phyloP scores from a whole-genome alignment of 371 early-diverging fungal genomes.

The Mucor racemosus region DNA sequence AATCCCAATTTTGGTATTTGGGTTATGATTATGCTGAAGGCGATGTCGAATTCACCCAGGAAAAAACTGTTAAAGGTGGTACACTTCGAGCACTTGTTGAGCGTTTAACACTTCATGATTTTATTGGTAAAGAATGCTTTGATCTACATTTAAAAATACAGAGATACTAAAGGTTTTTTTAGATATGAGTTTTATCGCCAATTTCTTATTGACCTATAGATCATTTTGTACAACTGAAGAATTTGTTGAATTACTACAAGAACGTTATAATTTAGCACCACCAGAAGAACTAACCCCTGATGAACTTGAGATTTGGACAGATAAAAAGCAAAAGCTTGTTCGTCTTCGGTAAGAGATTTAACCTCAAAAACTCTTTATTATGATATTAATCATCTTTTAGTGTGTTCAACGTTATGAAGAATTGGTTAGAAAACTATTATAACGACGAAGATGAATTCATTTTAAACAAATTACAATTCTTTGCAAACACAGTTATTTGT shows the following conservation, averaged over 20 bases:
- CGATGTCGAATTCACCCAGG: constrained; percentile 81
- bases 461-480: constrained; percentile 75
- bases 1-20: constrained; percentile 53
- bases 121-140: constrained; percentile 37
- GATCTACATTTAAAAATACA: background rate
- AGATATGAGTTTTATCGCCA: constrained; percentile 80
- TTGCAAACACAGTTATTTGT: constrained; percentile 77
- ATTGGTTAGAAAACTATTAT: constrained; percentile 90
- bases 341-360: constrained; percentile 65
- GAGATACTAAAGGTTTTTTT: constrained; percentile 2
- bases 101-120: constrained; percentile 86
- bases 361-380: background rate
- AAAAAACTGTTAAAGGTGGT: constrained; percentile 85
- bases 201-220: constrained; percentile 89
- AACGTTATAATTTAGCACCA: constrained; percentile 75
- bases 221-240: constrained; percentile 82
- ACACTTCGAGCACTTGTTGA: constrained; percentile 87
- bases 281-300: constrained; percentile 70
- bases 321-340: constrained; percentile 83
- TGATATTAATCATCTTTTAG: constrained; percentile 14
- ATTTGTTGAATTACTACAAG: constrained; percentile 70
- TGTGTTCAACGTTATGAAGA: constrained; percentile 88
- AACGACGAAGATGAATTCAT: constrained; percentile 72
- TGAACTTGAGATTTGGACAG: constrained; percentile 81
- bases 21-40: constrained; percentile 75